phyloP scores from a whole-genome alignment of 2,329 filamentous ascomycete genomes.

The Epichloe festucae region DNA sequence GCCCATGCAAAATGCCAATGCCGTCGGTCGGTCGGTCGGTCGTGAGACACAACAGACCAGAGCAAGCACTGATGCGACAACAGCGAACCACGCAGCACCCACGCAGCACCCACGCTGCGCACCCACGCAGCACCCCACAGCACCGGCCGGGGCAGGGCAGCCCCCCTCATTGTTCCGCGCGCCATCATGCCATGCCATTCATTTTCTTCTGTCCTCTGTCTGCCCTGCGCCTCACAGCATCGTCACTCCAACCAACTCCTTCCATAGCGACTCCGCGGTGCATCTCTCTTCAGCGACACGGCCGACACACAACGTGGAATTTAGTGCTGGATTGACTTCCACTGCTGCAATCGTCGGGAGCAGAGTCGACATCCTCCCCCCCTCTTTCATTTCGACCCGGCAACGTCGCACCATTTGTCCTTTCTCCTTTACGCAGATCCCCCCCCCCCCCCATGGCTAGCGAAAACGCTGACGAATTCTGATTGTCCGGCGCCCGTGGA shows the following conservation, averaged over 20 bases:
- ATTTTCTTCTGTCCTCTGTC: background rate
- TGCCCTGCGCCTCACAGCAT: background rate
- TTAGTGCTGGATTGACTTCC: background rate
- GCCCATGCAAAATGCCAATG: background rate
- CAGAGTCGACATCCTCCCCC: background rate
- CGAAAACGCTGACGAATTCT: background rate
- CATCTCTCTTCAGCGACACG: background rate
- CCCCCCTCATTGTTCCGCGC: background rate
- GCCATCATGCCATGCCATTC: no score
- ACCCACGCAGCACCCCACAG: background rate
- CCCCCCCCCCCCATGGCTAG: constrained; percentile 1
- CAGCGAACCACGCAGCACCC: background rate
- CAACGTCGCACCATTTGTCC: background rate
- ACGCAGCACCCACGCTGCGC: background rate
- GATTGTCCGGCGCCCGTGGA: background rate
- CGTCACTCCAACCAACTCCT: background rate
- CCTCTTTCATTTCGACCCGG: background rate
- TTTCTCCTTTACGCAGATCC: background rate
- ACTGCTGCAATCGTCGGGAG: background rate
- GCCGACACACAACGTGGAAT: background rate
- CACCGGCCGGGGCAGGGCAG: background rate
- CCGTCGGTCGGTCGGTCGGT: background rate
- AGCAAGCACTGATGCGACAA: background rate
- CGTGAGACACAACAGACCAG: no score
- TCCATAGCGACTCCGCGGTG: background rate